Conservation (phyloP, 768 basidiomycete species). For the Panaeolus papilionaceus region DNA sequence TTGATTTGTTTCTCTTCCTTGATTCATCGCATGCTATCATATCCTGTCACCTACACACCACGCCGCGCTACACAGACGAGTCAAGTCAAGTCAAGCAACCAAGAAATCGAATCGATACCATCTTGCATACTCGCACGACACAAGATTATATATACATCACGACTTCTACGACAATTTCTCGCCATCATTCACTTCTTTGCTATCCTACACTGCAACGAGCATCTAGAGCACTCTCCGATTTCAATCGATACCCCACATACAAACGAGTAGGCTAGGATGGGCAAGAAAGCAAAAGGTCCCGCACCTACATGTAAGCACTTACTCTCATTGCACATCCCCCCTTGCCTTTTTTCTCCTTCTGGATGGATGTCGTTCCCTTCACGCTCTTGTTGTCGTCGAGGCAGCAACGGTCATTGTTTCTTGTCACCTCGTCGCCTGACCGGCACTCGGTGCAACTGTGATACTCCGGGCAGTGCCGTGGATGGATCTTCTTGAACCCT, state of each 20-base stretch:
- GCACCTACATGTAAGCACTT: constrained; percentile 28
- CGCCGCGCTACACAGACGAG: not conserved
- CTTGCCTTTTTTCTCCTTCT: not conserved
- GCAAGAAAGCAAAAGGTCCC: constrained; percentile 33
- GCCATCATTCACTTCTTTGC: not conserved
- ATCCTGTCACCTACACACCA: not conserved
- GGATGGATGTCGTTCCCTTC: not conserved
- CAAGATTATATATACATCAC: not conserved
- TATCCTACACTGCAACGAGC: not conserved
- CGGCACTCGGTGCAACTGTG: constrained; percentile 8
- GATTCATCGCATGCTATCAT: not conserved
- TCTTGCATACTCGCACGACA: not conserved
- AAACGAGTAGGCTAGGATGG: constrained; percentile 18
- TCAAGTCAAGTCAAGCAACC: not conserved
- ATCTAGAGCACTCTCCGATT: not conserved
- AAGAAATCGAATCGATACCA: constrained; percentile 7
- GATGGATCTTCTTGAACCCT: not conserved
- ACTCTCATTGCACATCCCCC: not conserved
- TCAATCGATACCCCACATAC: not conserved
- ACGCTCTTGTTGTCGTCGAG: not conserved
- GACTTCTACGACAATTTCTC: not conserved
- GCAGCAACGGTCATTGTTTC: not conserved
- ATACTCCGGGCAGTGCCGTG: constrained; percentile 5
- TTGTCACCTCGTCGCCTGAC: not conserved
- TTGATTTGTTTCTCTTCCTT: not conserved